phyloP scores from a whole-genome alignment of 179 eudicot genomes.

The Beta lomatogona region DNA sequence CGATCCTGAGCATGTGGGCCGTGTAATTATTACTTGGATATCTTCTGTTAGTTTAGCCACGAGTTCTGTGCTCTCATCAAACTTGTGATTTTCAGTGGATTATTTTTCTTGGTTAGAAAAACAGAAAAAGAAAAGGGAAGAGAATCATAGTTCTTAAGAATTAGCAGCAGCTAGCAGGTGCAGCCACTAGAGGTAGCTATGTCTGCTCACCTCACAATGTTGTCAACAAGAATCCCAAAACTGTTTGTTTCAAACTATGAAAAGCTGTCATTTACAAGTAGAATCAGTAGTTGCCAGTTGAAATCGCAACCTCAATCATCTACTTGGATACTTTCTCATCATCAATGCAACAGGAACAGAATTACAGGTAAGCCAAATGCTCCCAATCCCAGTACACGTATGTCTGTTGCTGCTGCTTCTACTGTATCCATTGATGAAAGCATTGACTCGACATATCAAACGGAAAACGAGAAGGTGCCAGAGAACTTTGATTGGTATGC shows the following conservation, averaged over 20 bases:
- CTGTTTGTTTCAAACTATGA: background rate
- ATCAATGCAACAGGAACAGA: constrained; percentile 26
- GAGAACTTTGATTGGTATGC: constrained; percentile 69
- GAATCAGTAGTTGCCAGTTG: background rate
- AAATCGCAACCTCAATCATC: background rate
- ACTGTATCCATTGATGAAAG: constrained; percentile 29
- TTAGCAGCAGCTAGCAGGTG: background rate
- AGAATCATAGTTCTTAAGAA: background rate
- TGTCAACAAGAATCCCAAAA: constrained; percentile 12
- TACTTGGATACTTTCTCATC: background rate
- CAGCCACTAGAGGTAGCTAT: background rate
- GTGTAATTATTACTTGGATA: no score
- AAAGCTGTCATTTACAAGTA: background rate
- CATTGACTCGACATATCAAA: background rate
- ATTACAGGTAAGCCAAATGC: no score
- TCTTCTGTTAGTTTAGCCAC: background rate
- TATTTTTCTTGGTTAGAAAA: no score
- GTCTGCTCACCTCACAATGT: constrained; percentile 22
- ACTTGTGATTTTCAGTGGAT: no score
- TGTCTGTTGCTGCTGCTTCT: constrained; percentile 37
- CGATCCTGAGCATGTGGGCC: no score
- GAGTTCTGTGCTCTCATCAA: background rate
- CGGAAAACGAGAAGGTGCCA: constrained; percentile 18
- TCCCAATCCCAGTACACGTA: no score
- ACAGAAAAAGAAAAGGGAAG: no score